Evolutionary conservation across 805 yeast species (phyloP), one percentile per base, ranked within the genome.

Genomic region (Novakomyces olei): DNA sequence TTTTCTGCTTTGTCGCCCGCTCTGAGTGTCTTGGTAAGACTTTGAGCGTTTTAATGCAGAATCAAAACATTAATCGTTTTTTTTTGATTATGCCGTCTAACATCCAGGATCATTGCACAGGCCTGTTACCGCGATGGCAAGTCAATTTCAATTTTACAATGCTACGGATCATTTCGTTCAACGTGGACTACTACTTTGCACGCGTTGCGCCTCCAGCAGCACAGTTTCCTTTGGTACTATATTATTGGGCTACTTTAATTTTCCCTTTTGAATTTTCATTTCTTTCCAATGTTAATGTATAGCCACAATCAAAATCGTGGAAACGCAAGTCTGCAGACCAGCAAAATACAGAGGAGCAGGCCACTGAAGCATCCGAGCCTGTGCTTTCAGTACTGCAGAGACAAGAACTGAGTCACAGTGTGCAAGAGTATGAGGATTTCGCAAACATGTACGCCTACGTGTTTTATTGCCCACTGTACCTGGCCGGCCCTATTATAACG

Each of bases 401-500:
- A n/a, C n/a, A n/a, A n/a, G n/a, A n/a, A n/a, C n/a, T n/a, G n/a
- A n/a, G n/a, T n/a, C n/a, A n/a, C 4, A 60, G 74, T 29, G 70
- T 69, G 1, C 34, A 69, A 0, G 43, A 53, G 2, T 78, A 71
- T 28, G 88, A 81, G 52, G 60, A 58, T 20, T 42, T 69, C n/a
- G 33, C 51, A 27, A 76, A 78, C 47, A 79, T 75, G 48, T 38
- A 80, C 27, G 72, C 92, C 0, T 88, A 81, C 47, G 49, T 78
- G 22, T 55, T 74, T 4, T 88, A 88, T 45, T 67, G 93, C 0
- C 99, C 99, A 3, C 55, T 88, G 30, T 78, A 77, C 52, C 72
- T 88, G 43, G 95, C 93, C 2, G 99, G 99, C 1, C 99, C 99
- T 16, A 70, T 88, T 12, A 48, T 88, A 27, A 77, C 96, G 0